Evolutionary conservation across 2,329 filamentous ascomycete species (phyloP).

Genomic region (Phaeosphaeria sp.): DNA sequence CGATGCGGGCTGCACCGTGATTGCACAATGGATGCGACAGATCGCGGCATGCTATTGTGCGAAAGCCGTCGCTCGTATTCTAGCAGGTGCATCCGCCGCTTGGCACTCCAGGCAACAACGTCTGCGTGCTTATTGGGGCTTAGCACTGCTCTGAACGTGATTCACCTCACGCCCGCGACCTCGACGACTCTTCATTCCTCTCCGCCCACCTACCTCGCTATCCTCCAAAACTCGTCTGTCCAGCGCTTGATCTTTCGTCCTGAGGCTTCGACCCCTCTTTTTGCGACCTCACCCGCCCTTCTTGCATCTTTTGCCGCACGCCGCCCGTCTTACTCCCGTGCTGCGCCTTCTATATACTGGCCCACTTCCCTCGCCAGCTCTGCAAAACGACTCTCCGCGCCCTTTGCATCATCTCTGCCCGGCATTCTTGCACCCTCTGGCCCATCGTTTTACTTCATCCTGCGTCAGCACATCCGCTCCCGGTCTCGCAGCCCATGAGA

Average conservation of each 20-base stretch:
- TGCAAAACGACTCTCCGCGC: slow-evolving; percentile 33
- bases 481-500: slow-evolving; percentile 29
- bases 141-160: slow-evolving; percentile 19
- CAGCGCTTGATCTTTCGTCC: slow-evolving; percentile 10
- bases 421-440: slow-evolving; percentile 12
- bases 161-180: slow-evolving; percentile 27
- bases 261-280: slow-evolving; percentile 38
- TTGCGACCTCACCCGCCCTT: slow-evolving; percentile 30
- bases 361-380: slow-evolving; percentile 25
- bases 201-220: slow-evolving; percentile 20
- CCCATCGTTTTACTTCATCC: slow-evolving; percentile 13
- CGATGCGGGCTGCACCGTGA: background rate
- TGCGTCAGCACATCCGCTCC: slow-evolving; percentile 14
- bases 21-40: background rate
- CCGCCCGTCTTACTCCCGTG: slow-evolving; percentile 38
- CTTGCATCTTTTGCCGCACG: slow-evolving; percentile 32
- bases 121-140: slow-evolving; percentile 3
- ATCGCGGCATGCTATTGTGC: slow-evolving; percentile 5
- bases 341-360: slow-evolving; percentile 45
- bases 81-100: background rate
- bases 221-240: background rate
- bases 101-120: slow-evolving; percentile 9
- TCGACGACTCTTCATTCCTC: slow-evolving; percentile 22
- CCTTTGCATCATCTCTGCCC: slow-evolving; percentile 33
- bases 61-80: slow-evolving; percentile 5